These are phyloP conservation scores for Aeschynomene evenia DNA, from an alignment of 306 rosid genomes.

Conservation along the genomic window DNA sequence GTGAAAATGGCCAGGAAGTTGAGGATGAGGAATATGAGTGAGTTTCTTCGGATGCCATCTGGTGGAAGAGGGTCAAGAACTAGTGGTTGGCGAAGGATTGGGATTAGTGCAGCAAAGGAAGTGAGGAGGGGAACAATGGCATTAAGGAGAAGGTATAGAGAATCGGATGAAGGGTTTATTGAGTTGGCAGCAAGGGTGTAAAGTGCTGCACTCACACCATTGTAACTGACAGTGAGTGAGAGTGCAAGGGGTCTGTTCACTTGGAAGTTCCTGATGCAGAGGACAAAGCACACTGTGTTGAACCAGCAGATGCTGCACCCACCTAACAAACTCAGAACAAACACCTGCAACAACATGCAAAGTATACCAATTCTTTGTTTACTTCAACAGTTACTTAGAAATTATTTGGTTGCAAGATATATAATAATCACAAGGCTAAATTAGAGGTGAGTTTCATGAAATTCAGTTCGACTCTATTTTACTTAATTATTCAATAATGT, in stretches of 20 bases:
- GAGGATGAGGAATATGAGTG: constrained; percentile 63
- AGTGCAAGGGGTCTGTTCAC: constrained; percentile 76
- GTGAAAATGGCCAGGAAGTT: constrained; percentile 75
- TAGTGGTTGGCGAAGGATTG: constrained; percentile 79
- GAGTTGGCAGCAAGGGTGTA: constrained; percentile 82
- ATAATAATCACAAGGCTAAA: not conserved
- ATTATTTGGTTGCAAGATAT: not conserved
- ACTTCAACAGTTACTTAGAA: not conserved
- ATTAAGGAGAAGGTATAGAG: constrained; percentile 63
- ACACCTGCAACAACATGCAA: constrained; percentile 53
- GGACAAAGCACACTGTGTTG: constrained; percentile 94
- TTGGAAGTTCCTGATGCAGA: constrained; percentile 86
- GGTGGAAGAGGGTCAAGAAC: constrained; percentile 62
- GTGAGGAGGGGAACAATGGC: constrained; percentile 72
- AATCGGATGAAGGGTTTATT: constrained; percentile 59
- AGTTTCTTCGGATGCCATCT: constrained; percentile 60
- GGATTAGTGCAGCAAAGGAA: constrained; percentile 62
- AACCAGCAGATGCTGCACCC: constrained; percentile 99
- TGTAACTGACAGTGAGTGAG: constrained; percentile 90
- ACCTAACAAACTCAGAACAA: constrained; percentile 69
- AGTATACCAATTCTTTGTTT: constrained; percentile 12
- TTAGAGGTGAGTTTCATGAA: too few relatives aligned
- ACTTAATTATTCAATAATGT: too few relatives aligned
- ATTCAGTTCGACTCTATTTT: too few relatives aligned
- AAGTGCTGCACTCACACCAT: constrained; percentile 95